phyloP scores from a whole-genome alignment of 140 eudicot species.

The Cichorium intybus region DNA sequence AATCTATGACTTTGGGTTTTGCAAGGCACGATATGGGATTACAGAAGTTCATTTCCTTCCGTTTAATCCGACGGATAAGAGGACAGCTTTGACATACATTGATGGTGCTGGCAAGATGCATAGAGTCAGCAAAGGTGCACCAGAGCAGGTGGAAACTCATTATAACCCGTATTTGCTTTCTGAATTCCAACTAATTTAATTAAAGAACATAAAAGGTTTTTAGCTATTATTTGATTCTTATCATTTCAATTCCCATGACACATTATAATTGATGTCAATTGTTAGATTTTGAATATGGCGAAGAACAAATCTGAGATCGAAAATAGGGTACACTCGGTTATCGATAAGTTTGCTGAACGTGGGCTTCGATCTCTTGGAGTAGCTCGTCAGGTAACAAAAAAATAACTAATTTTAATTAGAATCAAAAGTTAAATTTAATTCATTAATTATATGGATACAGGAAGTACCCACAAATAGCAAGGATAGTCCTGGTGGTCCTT shows the following conservation, averaged over 20 bases:
- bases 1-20: conserved; percentile 5
- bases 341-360: conserved; percentile 70
- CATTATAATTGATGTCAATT: background rate
- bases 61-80: conserved; percentile 73
- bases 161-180: too few species aligned
- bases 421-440: background rate
- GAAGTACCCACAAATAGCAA: conserved; percentile 57
- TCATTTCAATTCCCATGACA: too few species aligned
- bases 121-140: conserved; percentile 86
- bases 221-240: too few species aligned
- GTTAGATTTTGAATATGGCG: conserved; percentile 49
- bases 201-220: too few species aligned
- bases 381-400: conserved; percentile 54
- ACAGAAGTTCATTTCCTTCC: conserved; percentile 77
- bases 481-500: conserved; percentile 66
- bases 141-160: conserved; percentile 54
- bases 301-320: conserved; percentile 41
- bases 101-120: conserved; percentile 67
- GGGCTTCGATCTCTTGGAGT: conserved; percentile 76
- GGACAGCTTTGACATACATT: conserved; percentile 66
- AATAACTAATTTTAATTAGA: background rate
- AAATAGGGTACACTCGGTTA: conserved; percentile 50
- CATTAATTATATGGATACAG: conserved; percentile 21
- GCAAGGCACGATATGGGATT: conserved; percentile 61
- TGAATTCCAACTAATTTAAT: too few species aligned